Evolutionary conservation across 2,329 filamentous ascomycete genomes (phyloP).

Genomic region (Moelleriella libera): DNA sequence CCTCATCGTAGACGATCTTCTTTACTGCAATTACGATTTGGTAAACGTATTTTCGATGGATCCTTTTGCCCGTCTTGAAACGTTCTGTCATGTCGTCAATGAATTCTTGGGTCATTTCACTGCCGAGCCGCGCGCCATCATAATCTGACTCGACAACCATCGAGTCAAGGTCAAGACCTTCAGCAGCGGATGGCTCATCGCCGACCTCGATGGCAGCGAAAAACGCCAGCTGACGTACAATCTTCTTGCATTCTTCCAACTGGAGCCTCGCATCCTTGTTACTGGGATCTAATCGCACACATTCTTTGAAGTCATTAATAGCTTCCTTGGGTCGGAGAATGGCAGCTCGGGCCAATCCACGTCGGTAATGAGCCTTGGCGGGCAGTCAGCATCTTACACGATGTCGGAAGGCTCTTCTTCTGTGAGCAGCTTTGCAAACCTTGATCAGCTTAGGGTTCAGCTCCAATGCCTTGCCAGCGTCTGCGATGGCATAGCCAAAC

Average conservation of each 20-base stretch:
- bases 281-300: conserved; percentile 70
- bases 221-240: conserved; percentile 84
- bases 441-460: conserved; percentile 81
- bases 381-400: background rate
- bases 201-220: conserved; percentile 88
- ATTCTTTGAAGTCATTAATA: conserved; percentile 81
- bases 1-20: conserved; percentile 79
- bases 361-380: conserved; percentile 75
- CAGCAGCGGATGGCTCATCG: conserved; percentile 83
- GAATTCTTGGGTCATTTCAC: conserved; percentile 90
- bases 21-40: conserved; percentile 86
- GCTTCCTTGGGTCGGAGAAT: conserved; percentile 83
- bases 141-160: conserved; percentile 75
- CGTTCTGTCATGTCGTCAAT: conserved; percentile 93
- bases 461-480: conserved; percentile 84
- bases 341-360: conserved; percentile 81
- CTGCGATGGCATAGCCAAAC: conserved; percentile 82
- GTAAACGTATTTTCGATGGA: conserved; percentile 94
- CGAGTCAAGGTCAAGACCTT: conserved; percentile 74
- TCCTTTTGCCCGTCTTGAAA: conserved; percentile 91
- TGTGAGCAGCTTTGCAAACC: conserved; percentile 31
- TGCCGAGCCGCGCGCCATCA: conserved; percentile 65
- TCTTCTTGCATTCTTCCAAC: conserved; percentile 84
- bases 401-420: background rate
- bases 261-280: conserved; percentile 90